phyloP scores from a whole-genome alignment of 2,329 filamentous ascomycete species.

The Cadophora sp. region DNA sequence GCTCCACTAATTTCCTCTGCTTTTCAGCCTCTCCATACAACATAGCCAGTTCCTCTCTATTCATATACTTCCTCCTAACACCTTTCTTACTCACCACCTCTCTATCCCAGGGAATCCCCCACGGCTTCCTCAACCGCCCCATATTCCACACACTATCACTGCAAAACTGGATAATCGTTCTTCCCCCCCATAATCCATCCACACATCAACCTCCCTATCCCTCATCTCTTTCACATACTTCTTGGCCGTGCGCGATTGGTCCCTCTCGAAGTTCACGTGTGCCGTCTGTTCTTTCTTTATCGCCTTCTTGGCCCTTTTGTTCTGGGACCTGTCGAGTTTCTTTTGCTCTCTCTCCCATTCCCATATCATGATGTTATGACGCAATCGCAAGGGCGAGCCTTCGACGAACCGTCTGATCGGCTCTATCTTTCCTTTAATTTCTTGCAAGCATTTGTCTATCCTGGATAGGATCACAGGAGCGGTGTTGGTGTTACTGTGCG shows the following conservation, averaged over 20 bases:
- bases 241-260: background rate
- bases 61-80: background rate
- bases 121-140: too few relatives aligned
- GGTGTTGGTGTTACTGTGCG: background rate
- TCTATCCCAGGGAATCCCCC: too few relatives aligned
- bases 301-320: background rate
- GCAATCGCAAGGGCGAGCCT: background rate
- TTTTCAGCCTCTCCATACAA: constrained; percentile 5
- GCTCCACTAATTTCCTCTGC: background rate
- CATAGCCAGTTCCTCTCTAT: background rate
- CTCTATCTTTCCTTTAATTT: background rate
- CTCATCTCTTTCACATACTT: background rate
- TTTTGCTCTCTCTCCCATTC: background rate
- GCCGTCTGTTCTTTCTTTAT: background rate
- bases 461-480: background rate
- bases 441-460: background rate
- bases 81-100: background rate
- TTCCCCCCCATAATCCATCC: too few relatives aligned
- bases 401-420: background rate
- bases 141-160: too few relatives aligned
- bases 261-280: background rate
- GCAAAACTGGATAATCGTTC: too few relatives aligned
- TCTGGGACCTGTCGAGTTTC: background rate
- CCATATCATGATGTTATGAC: background rate
- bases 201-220: background rate